Base-by-base conservation (phyloP, 352 stramenopile genomes). In the Phytophthora tentaculata region DNA sequence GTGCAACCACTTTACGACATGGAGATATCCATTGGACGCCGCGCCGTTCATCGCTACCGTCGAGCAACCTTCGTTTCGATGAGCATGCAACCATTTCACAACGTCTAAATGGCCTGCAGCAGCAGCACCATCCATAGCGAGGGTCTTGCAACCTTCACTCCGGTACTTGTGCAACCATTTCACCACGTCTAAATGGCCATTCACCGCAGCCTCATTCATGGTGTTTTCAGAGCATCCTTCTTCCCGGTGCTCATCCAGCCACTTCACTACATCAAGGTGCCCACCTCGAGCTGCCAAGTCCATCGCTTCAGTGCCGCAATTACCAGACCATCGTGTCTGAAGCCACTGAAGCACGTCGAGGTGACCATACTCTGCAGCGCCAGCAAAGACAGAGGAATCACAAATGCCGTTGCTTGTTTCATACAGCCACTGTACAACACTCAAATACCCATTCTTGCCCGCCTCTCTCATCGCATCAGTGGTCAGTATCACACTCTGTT, bases 91-190 rank as follows among this genome's bases (percentile, higher is more conserved):
- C 57, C 57, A 73, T 17, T 62, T 45, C 6, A 74, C 67, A 28
- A 70, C 17, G 14, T 62, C 39, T 20, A 67, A n/a, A 35, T 60
- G 20, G 1, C 67, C 67, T 0, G 19, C 29, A 2, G 45, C 49
- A 19, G 66, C 66, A 35, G 60, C 60, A 9, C 19, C 39, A 55
- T 70, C 48, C 61, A 74, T 71, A 10, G 62, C 61, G 12, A 43
- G 0, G 9, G 5, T 63, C 2, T 52, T 62, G 39, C 63, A 72
- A 7, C 56, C 62, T 50, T 69, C 62, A 1, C 26, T 66, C 12
- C 63, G 62, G 17, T 76, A 41, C 14, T 64, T 28, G 17, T 74
- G 61, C 19, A 74, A 23, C 49, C 56, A 74, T 22, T 63, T 51
- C 14, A 71, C 50, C n/a, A 74, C 26, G 16, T 55, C 50, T 3